phyloP scores from a whole-genome alignment of 371 early-diverging fungal genomes.

The Haplosporangium sp. region DNA sequence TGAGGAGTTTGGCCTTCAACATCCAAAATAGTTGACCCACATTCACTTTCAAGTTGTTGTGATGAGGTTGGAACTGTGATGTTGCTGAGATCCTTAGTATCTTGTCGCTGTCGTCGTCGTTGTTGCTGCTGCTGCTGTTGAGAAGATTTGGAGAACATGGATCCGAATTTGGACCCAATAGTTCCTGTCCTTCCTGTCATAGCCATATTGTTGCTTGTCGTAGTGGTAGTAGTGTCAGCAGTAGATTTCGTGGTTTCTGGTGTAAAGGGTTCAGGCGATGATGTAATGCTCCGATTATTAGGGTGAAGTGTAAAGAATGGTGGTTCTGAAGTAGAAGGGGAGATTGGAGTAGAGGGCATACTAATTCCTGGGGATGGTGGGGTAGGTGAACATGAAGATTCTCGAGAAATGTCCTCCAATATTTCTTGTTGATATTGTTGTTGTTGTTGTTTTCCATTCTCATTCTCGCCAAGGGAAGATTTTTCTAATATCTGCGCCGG shows the following conservation, averaged over 20 bases:
- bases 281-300: neutral
- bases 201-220: neutral
- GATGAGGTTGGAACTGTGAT: too few species aligned
- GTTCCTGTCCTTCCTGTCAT: constrained; percentile 9
- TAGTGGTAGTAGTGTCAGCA: neutral
- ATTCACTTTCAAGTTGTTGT: too few species aligned
- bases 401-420: constrained; percentile 1
- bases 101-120: too few species aligned
- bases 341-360: constrained; percentile 20
- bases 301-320: neutral
- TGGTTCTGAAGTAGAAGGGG: constrained; percentile 18
- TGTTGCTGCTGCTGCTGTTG: neutral
- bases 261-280: constrained; percentile 23
- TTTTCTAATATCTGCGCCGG: constrained; percentile 1
- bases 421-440: neutral
- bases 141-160: constrained; percentile 7
- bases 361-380: constrained; percentile 20
- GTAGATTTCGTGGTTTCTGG: constrained; percentile 1
- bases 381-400: constrained; percentile 18
- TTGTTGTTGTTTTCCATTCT: neutral
- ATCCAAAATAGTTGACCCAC: neutral
- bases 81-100: too few species aligned
- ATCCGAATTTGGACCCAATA: constrained; percentile 16
- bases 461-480: neutral
- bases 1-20: neutral